Base-by-base conservation (phyloP, 2,329 filamentous ascomycete genomes). In the Cordyceps cicadae region DNA sequence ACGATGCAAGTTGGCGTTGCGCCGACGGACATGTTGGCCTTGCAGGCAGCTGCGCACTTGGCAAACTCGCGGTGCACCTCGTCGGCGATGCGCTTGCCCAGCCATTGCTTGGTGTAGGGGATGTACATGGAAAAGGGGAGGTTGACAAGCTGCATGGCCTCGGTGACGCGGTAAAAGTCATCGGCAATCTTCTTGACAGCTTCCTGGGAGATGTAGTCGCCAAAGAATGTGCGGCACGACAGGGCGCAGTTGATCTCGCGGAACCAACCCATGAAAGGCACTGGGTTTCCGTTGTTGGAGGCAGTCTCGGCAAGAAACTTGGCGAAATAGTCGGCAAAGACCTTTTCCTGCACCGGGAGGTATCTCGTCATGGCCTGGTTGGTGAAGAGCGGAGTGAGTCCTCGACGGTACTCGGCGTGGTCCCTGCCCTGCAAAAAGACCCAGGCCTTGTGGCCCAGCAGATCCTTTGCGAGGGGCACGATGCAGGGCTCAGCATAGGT, bases 221-320 rank as follows among this genome's bases (percentile, higher is more conserved):
- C 89, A 52, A 91, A 88, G 69, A 92, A 92, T 9, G 89, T 92
- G 53, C 88, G 83, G 75, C 87, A 90, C 8, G 88, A 90, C 2
- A 92, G 75, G 4, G 89, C 89, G 69, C 87, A 90, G 78, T 90
- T 90, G 69, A 92, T 81, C 72, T 92, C 88, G 65, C 89, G 84
- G 73, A 92, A 90, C 43, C 82, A 75, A 19, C 79, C 76, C 86
- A 92, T 91, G 77, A 87, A 92, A 0, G 82, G 79, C 55, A 80
- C 77, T 0, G 87, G 84, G 67, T 82, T 77, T 61, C 82, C 81
- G 19, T 79, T 73, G 56, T 81, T 80, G 0, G 61, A 68, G 17
- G 70, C 54, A 60, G 85, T 89, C 57, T 84, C 80, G 26, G 83
- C 73, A 37, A 90, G 74, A 70, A 91, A 92, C 55, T 77, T 80